Evolutionary conservation across 768 basidiomycete genomes (phyloP).

Genomic region (Cystofilobasidium macerans): DNA sequence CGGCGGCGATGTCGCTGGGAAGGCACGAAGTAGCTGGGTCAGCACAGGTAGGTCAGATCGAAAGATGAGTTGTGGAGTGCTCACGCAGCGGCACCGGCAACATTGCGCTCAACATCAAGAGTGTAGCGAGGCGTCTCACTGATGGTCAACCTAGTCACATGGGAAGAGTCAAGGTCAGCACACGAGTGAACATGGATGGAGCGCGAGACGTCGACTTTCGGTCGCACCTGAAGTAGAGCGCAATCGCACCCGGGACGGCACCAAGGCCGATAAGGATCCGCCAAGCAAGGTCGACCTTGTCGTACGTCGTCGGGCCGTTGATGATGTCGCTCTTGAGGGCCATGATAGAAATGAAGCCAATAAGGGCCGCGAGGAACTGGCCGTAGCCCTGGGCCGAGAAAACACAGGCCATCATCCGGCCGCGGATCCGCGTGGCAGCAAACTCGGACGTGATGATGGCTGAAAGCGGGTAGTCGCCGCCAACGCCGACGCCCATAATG

Average conservation of each 20-base stretch:
- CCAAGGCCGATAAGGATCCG: conserved; percentile 80
- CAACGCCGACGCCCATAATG: conserved; percentile 39
- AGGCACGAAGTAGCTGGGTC: no score
- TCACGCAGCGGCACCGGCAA: conserved; percentile 59
- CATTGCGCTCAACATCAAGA: conserved; percentile 81
- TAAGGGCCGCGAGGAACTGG: conserved; percentile 59
- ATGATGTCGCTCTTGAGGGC: conserved; percentile 59
- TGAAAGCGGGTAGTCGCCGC: conserved; percentile 51
- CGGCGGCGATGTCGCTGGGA: conserved; percentile 65
- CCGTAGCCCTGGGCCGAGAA: conserved; percentile 84
- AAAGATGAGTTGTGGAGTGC: no score
- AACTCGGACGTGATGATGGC: conserved; percentile 83
- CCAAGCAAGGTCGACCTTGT: conserved; percentile 53
- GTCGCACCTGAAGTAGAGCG: conserved; percentile 90
- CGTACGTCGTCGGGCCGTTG: conserved; percentile 38
- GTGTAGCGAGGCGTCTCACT: conserved; percentile 83
- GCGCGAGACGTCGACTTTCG: no score
- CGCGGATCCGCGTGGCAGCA: conserved; percentile 61
- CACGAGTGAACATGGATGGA: no score
- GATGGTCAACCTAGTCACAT: conserved; percentile 48
- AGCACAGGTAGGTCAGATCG: no score
- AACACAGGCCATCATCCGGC: conserved; percentile 79
- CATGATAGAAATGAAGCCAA: conserved; percentile 52
- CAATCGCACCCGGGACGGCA: conserved; percentile 65
- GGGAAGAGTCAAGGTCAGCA: no score